A percentile compares a stretch with the other conserved stretches of the same genome.
Evolutionary conservation across 495 filamentous ascomycete genomes (phyloP).

Genomic region (Podospora conica): DNA sequence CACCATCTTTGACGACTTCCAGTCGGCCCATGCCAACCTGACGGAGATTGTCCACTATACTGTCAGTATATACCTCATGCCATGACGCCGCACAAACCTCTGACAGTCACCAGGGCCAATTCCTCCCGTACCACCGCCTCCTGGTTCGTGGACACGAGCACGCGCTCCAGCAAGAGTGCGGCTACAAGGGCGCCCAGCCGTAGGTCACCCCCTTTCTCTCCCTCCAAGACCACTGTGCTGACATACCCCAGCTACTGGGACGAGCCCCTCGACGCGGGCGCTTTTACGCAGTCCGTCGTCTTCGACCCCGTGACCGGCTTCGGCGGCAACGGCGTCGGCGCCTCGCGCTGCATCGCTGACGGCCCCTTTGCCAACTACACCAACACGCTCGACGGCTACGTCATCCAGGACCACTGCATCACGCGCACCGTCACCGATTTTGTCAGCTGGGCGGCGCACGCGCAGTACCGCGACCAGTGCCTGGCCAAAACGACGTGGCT

Average conservation of each 20-base stretch:
- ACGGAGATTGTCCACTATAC: conserved; percentile 4
- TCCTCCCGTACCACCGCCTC: conserved; percentile 49
- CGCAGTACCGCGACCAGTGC: conserved; percentile 9
- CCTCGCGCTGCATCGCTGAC: conserved; percentile 31
- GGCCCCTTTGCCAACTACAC: conserved; percentile 35
- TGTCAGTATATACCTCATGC: too few relatives aligned
- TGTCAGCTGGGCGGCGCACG: background rate
- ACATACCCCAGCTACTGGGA: too few relatives aligned
- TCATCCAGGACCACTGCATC: conserved; percentile 32
- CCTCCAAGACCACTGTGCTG: too few relatives aligned
- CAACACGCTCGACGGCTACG: conserved; percentile 27
- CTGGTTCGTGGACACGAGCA: conserved; percentile 40
- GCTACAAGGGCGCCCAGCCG: conserved; percentile 36
- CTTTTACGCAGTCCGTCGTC: conserved; percentile 29
- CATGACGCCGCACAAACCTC: too few relatives aligned
- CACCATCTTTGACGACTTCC: conserved; percentile 8
- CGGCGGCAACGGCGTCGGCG: conserved; percentile 34
- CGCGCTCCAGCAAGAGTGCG: conserved; percentile 39
- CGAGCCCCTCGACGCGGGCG: conserved; percentile 37
- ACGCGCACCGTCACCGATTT: conserved; percentile 24
- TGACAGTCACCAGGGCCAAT: too few relatives aligned
- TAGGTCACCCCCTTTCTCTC: too few relatives aligned
- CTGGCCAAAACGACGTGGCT: background rate
- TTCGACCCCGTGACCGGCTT: conserved; percentile 36
- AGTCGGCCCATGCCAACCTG: background rate